Evolutionary conservation across 495 filamentous ascomycete genomes (phyloP).

Genomic region (Podospora appendiculata): DNA sequence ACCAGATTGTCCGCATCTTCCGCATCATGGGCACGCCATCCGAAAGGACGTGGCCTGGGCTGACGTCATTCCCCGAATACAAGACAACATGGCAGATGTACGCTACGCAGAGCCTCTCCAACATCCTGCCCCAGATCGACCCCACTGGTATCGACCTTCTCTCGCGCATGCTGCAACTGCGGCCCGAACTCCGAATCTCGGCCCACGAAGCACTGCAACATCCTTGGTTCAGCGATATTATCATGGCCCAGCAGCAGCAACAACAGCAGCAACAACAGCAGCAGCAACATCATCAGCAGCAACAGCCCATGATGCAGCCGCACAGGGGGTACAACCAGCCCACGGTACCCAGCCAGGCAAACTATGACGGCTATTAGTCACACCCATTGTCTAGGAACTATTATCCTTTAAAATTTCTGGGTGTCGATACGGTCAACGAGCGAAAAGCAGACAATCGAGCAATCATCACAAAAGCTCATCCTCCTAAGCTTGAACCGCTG

Average conservation of each 20-base stretch:
- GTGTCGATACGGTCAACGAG: no score
- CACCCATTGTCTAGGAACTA: background rate
- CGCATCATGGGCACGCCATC: conserved; percentile 94
- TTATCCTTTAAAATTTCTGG: background rate
- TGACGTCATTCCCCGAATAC: conserved; percentile 87
- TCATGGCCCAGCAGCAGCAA: conserved; percentile 27
- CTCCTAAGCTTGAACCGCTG: no score
- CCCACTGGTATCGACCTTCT: conserved; percentile 76
- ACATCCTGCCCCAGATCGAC: conserved; percentile 87
- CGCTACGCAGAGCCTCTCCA: conserved; percentile 81
- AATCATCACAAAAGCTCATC: no score
- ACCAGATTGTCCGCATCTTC: conserved; percentile 93
- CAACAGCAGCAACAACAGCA: conserved; percentile 22
- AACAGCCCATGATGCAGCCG: conserved; percentile 23
- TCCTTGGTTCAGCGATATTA: conserved; percentile 67
- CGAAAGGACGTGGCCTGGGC: conserved; percentile 86
- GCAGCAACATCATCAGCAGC: conserved; percentile 22
- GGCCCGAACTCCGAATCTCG: conserved; percentile 85
- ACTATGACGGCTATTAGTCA: conserved; percentile 23
- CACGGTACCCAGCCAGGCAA: conserved; percentile 21
- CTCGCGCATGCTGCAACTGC: conserved; percentile 81
- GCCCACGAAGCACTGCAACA: conserved; percentile 79
- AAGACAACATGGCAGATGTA: conserved; percentile 90
- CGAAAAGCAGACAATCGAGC: no score
- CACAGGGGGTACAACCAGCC: conserved; percentile 19